These are phyloP conservation scores for Russula brevipes DNA, from an alignment of 768 basidiomycete species.

Conservation along the genomic window DNA sequence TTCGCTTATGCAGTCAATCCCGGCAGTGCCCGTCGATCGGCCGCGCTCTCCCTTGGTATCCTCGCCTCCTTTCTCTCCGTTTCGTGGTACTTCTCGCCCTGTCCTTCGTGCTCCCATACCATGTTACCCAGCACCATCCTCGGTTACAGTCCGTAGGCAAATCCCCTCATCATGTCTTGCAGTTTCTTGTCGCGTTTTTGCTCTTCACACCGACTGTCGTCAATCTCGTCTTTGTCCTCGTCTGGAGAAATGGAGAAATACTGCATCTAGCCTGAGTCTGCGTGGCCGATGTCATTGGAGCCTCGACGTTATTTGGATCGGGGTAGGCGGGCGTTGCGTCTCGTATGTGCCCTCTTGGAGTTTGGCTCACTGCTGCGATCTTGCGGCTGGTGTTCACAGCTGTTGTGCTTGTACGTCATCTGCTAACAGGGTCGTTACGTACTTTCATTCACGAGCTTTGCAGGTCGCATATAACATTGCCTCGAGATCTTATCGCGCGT, in stretches of 20 bases:
- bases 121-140: slow-evolving; percentile 31
- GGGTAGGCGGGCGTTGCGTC: slow-evolving; percentile 31
- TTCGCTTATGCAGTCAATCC: slow-evolving; percentile 50
- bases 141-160: slow-evolving; percentile 31
- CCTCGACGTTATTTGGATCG: slow-evolving; percentile 63
- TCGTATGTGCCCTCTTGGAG: slow-evolving; percentile 37
- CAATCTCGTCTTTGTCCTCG: slow-evolving; percentile 50
- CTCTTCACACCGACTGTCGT: slow-evolving; percentile 49
- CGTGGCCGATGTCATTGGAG: slow-evolving; percentile 54
- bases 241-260: slow-evolving; percentile 55
- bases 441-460: not conserved
- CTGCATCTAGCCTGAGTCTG: slow-evolving; percentile 36
- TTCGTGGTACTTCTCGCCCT: slow-evolving; percentile 6
- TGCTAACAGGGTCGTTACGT: not conserved
- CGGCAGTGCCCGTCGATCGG: slow-evolving; percentile 38
- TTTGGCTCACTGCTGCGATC: slow-evolving; percentile 52
- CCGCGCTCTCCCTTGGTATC: slow-evolving; percentile 47
- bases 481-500: not conserved
- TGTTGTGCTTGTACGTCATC: slow-evolving; percentile 46
- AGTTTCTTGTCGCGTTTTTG: slow-evolving; percentile 39
- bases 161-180: slow-evolving; percentile 39
- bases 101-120: slow-evolving; percentile 37
- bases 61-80: slow-evolving; percentile 38
- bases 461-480: slow-evolving; percentile 9
- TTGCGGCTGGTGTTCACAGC: slow-evolving; percentile 52